These are phyloP conservation scores for Endocarpon pusillum DNA, from an alignment of 495 filamentous ascomycete species.

Conservation along the genomic window DNA sequence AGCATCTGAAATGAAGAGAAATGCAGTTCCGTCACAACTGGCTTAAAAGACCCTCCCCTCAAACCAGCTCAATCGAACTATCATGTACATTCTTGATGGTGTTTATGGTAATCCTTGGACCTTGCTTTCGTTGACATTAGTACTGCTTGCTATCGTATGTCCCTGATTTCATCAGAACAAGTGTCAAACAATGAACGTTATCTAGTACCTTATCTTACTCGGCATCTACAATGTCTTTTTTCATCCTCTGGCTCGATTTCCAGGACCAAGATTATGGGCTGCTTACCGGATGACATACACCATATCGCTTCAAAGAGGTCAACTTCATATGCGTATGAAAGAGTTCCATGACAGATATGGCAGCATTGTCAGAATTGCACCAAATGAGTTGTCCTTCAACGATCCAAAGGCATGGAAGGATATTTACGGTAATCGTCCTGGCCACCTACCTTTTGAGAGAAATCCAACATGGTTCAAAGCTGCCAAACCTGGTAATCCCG, in stretches of 20 bases:
- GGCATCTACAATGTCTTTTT: constrained; percentile 20
- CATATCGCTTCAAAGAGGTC: constrained; percentile 5
- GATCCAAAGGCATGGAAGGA: constrained; percentile 10
- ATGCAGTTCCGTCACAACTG: too few species aligned
- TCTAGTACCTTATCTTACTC: too few species aligned
- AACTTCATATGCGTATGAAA: constrained; percentile 5
- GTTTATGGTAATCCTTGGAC: too few species aligned
- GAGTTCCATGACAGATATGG: constrained; percentile 15
- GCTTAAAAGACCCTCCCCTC: too few species aligned
- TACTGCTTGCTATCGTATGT: too few species aligned
- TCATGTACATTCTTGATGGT: too few species aligned
- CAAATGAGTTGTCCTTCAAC: constrained; percentile 13
- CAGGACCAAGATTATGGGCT: constrained; percentile 15
- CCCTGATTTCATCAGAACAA: too few species aligned
- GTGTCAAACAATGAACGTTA: too few species aligned
- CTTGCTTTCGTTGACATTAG: too few species aligned
- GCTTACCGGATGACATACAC: constrained; percentile 7
- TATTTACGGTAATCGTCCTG: constrained; percentile 5
- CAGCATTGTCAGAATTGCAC: constrained; percentile 10
- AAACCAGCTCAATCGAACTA: too few species aligned
- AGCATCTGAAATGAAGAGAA: too few species aligned
- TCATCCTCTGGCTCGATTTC: constrained; percentile 16
- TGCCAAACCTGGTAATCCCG: not conserved
- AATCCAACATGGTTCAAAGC: not conserved
- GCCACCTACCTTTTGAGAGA: not conserved